Conservation (phyloP, 139 green algal species). For the Micractinium sp. region DNA sequence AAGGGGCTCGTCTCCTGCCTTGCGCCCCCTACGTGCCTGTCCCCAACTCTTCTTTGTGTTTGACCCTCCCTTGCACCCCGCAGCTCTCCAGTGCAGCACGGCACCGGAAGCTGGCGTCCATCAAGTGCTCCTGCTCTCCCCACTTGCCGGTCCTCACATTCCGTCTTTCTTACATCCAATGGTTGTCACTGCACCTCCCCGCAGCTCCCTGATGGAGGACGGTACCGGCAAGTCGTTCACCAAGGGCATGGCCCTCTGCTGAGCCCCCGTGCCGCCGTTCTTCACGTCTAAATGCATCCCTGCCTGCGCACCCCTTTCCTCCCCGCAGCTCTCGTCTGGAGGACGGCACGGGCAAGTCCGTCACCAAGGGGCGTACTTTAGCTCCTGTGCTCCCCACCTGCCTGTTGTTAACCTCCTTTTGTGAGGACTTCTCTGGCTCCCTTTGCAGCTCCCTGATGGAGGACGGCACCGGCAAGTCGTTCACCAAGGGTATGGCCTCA, state of each 20-base stretch:
- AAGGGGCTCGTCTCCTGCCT: background rate
- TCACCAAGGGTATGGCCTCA: conserved; percentile 2
- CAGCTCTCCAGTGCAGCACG: too few relatives aligned
- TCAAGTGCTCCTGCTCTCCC: background rate
- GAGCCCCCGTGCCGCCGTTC: too few relatives aligned
- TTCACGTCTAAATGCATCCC: too few relatives aligned
- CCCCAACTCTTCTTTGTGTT: too few relatives aligned
- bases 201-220: conserved; percentile 34
- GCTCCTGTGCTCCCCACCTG: background rate
- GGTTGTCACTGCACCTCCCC: too few relatives aligned
- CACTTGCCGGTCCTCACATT: background rate
- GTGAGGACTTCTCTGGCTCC: background rate
- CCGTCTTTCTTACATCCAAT: too few relatives aligned
- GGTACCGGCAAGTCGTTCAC: background rate
- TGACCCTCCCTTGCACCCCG: too few relatives aligned
- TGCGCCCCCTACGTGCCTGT: too few relatives aligned
- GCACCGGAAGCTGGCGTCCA: too few relatives aligned
- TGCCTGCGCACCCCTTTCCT: too few relatives aligned
- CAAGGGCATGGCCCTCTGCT: conserved; percentile 4
- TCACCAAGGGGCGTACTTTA: background rate
- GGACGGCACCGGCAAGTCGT: background rate
- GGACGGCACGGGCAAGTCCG: background rate
- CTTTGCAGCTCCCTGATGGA: conserved; percentile 35
- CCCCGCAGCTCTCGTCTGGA: too few relatives aligned
- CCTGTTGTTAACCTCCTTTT: too few relatives aligned